phyloP scores from a whole-genome alignment of 2,329 filamentous ascomycete species.

The Lomentospora prolificans region DNA sequence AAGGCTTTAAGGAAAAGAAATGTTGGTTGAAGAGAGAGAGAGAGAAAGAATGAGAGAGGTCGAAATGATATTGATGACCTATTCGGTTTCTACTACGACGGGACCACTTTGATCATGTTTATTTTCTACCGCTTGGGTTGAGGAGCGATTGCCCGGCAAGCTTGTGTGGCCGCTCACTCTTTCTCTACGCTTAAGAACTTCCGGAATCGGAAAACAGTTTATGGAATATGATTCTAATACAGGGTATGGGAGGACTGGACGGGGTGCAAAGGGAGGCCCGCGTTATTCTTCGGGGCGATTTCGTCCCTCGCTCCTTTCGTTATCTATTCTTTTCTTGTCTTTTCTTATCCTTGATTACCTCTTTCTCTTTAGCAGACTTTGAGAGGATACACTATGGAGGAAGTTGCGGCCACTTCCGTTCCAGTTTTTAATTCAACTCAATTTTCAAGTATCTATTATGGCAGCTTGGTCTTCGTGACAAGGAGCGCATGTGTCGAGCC shows the following conservation, averaged over 20 bases:
- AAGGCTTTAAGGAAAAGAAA: not conserved
- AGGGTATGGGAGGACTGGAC: not conserved
- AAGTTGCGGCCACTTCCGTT: not conserved
- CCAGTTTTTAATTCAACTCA: not conserved
- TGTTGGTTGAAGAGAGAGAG: not conserved
- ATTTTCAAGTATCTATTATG: not conserved
- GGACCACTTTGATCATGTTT: not conserved
- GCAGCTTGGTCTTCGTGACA: not conserved
- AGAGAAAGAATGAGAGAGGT: not conserved
- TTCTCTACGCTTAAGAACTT: not conserved
- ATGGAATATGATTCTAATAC: not conserved
- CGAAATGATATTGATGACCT: not conserved
- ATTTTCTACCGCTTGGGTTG: not conserved
- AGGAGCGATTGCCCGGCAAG: not conserved
- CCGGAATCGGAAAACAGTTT: not conserved
- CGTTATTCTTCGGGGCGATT: slow-evolving; percentile 1
- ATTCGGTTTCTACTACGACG: not conserved
- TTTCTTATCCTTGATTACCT: not conserved
- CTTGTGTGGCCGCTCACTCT: not conserved
- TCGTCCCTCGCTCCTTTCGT: slow-evolving; percentile 7
- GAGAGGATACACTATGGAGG: not conserved
- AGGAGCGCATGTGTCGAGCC: too few relatives aligned
- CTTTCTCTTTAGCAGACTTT: slow-evolving; percentile 3
- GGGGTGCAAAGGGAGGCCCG: not conserved
- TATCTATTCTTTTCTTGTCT: slow-evolving; percentile 2